Evolutionary conservation across 495 filamentous ascomycete genomes (phyloP), one percentile per base, ranked within the genome.

Genomic region (Aspergillus affinis): DNA sequence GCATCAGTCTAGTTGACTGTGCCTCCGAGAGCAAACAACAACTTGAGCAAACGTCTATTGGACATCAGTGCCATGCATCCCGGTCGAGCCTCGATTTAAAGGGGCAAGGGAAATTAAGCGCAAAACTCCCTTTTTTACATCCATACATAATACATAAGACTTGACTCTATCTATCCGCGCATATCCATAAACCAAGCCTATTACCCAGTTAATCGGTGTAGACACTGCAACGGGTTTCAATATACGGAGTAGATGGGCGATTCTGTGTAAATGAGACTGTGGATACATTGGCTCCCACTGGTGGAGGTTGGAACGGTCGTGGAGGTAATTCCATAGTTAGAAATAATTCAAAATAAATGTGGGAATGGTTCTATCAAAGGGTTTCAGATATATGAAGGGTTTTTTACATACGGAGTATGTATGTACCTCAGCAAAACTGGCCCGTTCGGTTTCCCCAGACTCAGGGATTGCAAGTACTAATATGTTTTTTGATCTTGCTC

Each of bases 311-410:
- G n/a, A n/a, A 53, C 13, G 8, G 17, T 30, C 13, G 0, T 29
- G 21, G 23, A 29, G 49, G 23, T 19, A 29, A 51, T 51, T 51
- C 29, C 49, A 23, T 51, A 30, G 49, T 9, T 13, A 18, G 29
- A 18, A 9, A 29, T 29, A 51, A 17, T 29, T 51, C 17, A 29
- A 51, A 29, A 51, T 26, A 50, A 26, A 50, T 29, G 20, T 21
- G 49, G 49, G 29, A 51, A 51, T 7, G n/a, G n/a, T n/a, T n/a
- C n/a, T n/a, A n/a, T n/a, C 20, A 17, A 51, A 30, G 29, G n/a
- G n/a, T n/a, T n/a, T n/a, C 29, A 30, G 29, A 30, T 30, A 30
- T 30, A 30, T n/a, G n/a, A n/a, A n/a, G n/a, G n/a, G n/a, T n/a
- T n/a, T n/a, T n/a, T n/a, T n/a, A n/a, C n/a, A n/a, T n/a, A n/a